These are phyloP conservation scores for Planoprotostelium fungivorum DNA, from an alignment of 78 protist species.

Conservation along the genomic window DNA sequence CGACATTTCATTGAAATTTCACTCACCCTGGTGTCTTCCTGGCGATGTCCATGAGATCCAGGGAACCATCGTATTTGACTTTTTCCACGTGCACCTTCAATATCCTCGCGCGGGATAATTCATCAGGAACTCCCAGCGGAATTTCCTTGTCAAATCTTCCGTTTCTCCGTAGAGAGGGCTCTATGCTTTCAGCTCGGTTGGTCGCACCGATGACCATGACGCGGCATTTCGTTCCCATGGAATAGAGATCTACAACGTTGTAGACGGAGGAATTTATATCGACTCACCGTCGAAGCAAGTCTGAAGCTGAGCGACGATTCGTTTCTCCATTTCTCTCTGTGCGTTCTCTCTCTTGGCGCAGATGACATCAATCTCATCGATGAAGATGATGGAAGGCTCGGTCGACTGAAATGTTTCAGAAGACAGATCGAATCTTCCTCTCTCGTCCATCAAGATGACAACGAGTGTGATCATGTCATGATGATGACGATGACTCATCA, in stretches of 20 bases:
- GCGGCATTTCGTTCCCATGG: constrained; percentile 19
- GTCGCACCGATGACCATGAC: constrained; percentile 91
- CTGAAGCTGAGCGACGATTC: constrained; percentile 96
- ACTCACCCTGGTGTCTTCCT: constrained; percentile 75
- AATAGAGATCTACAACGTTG: not conserved
- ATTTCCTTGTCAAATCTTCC: constrained; percentile 95
- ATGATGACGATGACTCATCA: not conserved
- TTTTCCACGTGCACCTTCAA: constrained; percentile 41
- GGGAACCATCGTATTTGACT: constrained; percentile 24
- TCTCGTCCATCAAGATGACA: not conserved
- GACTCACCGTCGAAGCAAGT: constrained; percentile 93
- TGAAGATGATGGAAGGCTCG: constrained; percentile 91
- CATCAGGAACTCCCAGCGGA: constrained; percentile 85
- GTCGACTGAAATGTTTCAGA: not conserved
- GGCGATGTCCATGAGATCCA: constrained; percentile 68
- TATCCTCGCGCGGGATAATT: constrained; percentile 57
- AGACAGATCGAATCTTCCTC: not conserved
- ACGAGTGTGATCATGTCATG: not conserved
- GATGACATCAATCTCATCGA: constrained; percentile 97
- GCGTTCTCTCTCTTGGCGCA: constrained; percentile 93
- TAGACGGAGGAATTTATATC: not conserved
- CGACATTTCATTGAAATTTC: not conserved
- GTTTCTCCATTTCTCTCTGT: constrained; percentile 93
- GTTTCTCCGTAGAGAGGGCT: constrained; percentile 90
- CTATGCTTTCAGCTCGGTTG: constrained; percentile 91